phyloP scores from a whole-genome alignment of 1,284 basidiomycete genomes.

The Ustilago shanxiensis region DNA sequence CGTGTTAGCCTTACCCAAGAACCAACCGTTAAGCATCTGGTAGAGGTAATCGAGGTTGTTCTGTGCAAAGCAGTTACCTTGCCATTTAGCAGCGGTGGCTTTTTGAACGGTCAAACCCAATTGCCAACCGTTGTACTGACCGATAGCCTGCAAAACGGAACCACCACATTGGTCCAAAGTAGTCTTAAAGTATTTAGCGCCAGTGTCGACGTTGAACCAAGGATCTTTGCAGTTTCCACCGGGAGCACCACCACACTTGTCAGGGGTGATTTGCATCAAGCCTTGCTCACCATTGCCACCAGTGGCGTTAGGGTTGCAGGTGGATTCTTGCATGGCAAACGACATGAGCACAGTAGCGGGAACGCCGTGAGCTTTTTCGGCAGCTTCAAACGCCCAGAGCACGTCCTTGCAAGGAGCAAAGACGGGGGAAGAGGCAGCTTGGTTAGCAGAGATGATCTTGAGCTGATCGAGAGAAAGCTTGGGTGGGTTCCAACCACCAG shows the following conservation, averaged over 20 bases:
- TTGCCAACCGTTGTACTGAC: slow-evolving; percentile 62
- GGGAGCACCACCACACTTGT: slow-evolving; percentile 59
- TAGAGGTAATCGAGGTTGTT: slow-evolving; percentile 64
- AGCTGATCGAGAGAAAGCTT: slow-evolving; percentile 48
- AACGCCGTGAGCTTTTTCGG: slow-evolving; percentile 37
- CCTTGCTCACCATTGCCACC: slow-evolving; percentile 62
- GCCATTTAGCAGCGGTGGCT: slow-evolving; percentile 39
- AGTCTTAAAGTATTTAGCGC: slow-evolving; percentile 60
- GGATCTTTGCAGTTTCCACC: slow-evolving; percentile 54
- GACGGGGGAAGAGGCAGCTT: slow-evolving; percentile 43
- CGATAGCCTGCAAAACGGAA: slow-evolving; percentile 48
- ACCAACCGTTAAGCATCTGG: slow-evolving; percentile 60
- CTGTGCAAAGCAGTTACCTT: slow-evolving; percentile 54
- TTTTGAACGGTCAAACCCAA: slow-evolving; percentile 44
- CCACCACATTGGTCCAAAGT: slow-evolving; percentile 43
- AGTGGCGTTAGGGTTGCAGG: slow-evolving; percentile 54
- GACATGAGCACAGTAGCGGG: slow-evolving; percentile 60
- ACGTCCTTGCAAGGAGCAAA: slow-evolving; percentile 54
- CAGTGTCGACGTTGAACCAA: slow-evolving; percentile 51
- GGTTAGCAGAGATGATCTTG: slow-evolving; percentile 40
- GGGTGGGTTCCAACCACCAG: slow-evolving; percentile 56
- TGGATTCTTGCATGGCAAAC: slow-evolving; percentile 62
- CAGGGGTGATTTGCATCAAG: slow-evolving; percentile 64
- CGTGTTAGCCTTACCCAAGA: slow-evolving; percentile 47
- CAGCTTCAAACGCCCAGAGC: slow-evolving; percentile 52